Percentiles rank a stretch among this genome's conserved stretches.
phyloP scores from a whole-genome alignment of 805 yeast genomes.

The Kuraishia piskuri region DNA sequence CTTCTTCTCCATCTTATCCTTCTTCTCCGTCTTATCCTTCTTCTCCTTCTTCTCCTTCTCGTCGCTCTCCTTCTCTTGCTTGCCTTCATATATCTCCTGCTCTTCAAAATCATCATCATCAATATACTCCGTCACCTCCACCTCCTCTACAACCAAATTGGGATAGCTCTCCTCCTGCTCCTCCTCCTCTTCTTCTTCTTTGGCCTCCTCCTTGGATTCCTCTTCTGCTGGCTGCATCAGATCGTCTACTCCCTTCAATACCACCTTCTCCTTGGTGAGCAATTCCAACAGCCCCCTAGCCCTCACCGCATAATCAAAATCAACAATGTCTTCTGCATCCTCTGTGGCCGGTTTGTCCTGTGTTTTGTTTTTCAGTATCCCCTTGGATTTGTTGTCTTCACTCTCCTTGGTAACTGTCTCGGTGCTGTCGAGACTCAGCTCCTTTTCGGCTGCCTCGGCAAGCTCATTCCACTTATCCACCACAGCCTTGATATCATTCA shows the following conservation, averaged over 20 bases:
- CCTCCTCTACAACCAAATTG: constrained; percentile 32
- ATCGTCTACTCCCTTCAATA: constrained; percentile 21
- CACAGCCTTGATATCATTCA: constrained; percentile 36
- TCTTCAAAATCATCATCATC: constrained; percentile 19
- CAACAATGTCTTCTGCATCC: constrained; percentile 16
- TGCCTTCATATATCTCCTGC: constrained; percentile 7
- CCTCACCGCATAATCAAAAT: constrained; percentile 30
- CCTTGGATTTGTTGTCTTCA: constrained; percentile 14
- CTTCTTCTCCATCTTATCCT: constrained; percentile 5
- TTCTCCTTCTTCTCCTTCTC: constrained; percentile 9
- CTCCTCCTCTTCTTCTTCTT: constrained; percentile 5
- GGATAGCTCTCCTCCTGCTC: constrained; percentile 3
- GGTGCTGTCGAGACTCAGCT: constrained; percentile 17
- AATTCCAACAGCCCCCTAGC: constrained; percentile 27
- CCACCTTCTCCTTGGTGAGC: constrained; percentile 26
- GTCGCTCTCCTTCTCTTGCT: constrained; percentile 10
- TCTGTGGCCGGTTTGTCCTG: constrained; percentile 5
- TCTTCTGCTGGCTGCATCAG: constrained; percentile 7
- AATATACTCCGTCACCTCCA: constrained; percentile 29
- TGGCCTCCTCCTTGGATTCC: constrained; percentile 6
- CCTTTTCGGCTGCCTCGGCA: constrained; percentile 31
- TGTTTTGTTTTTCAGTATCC: constrained; percentile 9
- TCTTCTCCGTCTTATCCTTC: constrained; percentile 8
- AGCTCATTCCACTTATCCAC: constrained; percentile 49
- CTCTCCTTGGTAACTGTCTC: constrained; percentile 6